Conservation (phyloP, 306 rosid species). For the Cucurbita ficifolia region DNA sequence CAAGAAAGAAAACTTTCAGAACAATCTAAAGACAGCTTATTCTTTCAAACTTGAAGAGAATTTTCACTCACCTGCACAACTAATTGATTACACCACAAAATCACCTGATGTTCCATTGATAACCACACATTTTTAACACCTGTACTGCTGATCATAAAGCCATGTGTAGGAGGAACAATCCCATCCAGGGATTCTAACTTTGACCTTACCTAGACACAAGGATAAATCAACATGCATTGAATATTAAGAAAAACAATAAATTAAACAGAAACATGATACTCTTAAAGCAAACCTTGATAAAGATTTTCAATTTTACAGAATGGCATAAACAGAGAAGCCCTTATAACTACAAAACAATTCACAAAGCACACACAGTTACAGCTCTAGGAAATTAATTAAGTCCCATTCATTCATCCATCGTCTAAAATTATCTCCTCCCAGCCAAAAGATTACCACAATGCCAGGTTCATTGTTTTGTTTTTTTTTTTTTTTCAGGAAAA, state of each 20-base stretch:
- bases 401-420: not conserved
- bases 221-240: conserved; percentile 4
- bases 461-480: not conserved
- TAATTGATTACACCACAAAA: conserved; percentile 92
- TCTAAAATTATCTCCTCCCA: not conserved
- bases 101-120: conserved; percentile 98
- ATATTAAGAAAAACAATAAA: not conserved
- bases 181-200: conserved; percentile 76
- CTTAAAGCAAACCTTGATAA: not conserved
- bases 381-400: not conserved
- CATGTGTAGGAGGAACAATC: conserved; percentile 94
- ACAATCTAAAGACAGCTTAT: conserved; percentile 12
- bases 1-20: conserved; percentile 23
- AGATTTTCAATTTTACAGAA: not conserved
- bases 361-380: not conserved
- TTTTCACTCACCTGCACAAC: conserved; percentile 68
- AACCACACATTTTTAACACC: conserved; percentile 94
- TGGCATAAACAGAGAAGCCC: not conserved
- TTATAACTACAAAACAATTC: not conserved
- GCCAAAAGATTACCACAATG: not conserved
- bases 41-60: conserved; percentile 4
- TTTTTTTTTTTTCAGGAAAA: not conserved
- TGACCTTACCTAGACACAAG: conserved; percentile 48
- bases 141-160: conserved; percentile 91
- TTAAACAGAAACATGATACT: not conserved